Evolutionary conservation across 2,329 filamentous ascomycete species (phyloP).

Genomic region (Gnomoniopsis sp.): DNA sequence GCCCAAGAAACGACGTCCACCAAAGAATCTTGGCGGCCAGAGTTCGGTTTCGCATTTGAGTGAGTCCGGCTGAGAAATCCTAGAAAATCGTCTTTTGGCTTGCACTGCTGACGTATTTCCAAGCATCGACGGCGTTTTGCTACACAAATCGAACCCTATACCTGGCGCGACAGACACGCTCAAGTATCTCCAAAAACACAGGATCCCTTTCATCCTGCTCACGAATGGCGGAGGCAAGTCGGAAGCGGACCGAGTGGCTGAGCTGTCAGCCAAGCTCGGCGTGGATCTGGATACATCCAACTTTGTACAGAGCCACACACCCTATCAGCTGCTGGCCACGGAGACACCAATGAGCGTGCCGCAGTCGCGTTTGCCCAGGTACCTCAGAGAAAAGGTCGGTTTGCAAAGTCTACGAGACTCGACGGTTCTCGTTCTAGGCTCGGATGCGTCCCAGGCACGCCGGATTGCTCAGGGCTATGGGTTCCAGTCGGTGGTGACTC

Average conservation of each 20-base stretch:
- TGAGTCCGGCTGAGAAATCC: slow-evolving; percentile 18
- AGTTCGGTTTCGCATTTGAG: slow-evolving; percentile 25
- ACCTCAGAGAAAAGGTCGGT: background rate
- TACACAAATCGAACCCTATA: slow-evolving; percentile 76
- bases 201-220: slow-evolving; percentile 87
- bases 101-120: background rate
- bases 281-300: slow-evolving; percentile 63
- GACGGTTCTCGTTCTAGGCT: slow-evolving; percentile 73
- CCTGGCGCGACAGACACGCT: slow-evolving; percentile 75
- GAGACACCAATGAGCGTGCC: slow-evolving; percentile 33
- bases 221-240: slow-evolving; percentile 92
- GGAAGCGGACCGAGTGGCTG: slow-evolving; percentile 69
- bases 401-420: slow-evolving; percentile 49
- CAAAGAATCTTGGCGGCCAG: background rate
- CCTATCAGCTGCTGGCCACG: slow-evolving; percentile 67
- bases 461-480: slow-evolving; percentile 74
- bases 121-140: slow-evolving; percentile 88
- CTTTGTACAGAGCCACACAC: slow-evolving; percentile 90
- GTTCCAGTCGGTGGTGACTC: slow-evolving; percentile 78
- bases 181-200: slow-evolving; percentile 65
- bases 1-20: background rate
- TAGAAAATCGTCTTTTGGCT: background rate
- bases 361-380: slow-evolving; percentile 19
- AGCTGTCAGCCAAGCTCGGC: slow-evolving; percentile 64
- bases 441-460: slow-evolving; percentile 64